phyloP scores from a whole-genome alignment of 495 filamentous ascomycete species.

The Aspergillus sclerotiicarbonarius region DNA sequence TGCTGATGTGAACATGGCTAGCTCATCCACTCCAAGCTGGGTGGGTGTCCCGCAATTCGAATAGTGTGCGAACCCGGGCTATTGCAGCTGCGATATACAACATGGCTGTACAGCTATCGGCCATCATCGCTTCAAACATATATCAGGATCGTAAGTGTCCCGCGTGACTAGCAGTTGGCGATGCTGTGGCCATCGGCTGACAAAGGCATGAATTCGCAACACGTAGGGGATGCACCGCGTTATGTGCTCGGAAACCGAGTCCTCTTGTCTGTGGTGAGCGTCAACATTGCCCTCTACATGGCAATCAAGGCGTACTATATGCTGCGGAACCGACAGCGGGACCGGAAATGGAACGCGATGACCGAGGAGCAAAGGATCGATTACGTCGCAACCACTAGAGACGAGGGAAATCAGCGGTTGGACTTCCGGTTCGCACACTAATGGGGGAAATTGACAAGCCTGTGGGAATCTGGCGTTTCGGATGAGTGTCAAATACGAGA shows the following conservation, averaged over 20 bases:
- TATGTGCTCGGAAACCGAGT: conserved; percentile 54
- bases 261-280: conserved; percentile 42
- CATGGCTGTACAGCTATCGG: conserved; percentile 47
- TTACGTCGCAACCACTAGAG: conserved; percentile 37
- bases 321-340: conserved; percentile 32
- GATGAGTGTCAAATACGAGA: not conserved
- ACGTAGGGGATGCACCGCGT: conserved; percentile 54
- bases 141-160: conserved; percentile 48
- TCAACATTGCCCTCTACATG: conserved; percentile 43
- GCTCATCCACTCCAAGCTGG: conserved; percentile 38
- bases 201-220: conserved; percentile 27
- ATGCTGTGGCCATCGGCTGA: conserved; percentile 1
- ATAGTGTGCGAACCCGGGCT: conserved; percentile 54
- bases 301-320: conserved; percentile 44
- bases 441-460: not conserved
- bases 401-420: conserved; percentile 38
- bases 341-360: conserved; percentile 31
- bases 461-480: not conserved
- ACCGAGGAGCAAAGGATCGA: conserved; percentile 21
- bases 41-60: conserved; percentile 52
- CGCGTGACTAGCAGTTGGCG: not conserved
- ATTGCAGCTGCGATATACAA: conserved; percentile 59
- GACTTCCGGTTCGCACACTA: conserved; percentile 40
- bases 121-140: conserved; percentile 55
- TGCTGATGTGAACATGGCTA: not conserved